Base-by-base conservation (phyloP, 805 yeast genomes). In the Schwanniomyces yamadae region DNA sequence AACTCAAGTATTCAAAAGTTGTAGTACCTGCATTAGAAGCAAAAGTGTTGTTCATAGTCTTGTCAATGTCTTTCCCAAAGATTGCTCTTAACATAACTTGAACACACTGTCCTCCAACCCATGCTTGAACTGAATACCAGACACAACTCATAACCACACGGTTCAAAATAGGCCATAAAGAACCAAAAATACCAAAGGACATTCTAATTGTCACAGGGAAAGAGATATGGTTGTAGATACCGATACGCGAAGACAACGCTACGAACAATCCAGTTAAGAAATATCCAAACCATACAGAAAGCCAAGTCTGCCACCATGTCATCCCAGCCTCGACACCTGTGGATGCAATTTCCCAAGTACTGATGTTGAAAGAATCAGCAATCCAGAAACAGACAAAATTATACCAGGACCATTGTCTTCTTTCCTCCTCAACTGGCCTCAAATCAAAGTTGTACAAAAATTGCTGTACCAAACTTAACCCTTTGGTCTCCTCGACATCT, bases 81-180 rank as follows among this genome's bases (percentile, higher is more conserved):
- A 46, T 33, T 7, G 46, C 41, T 14, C 49, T 42, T 14, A 55
- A 31, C 13, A 58, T 39, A 27, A 57, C 61, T 31, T 59, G 58
- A 24, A 61, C 48, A 25, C 64, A 62, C 38, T 59, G 55, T 8
- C 69, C 63, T 31, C 64, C 63, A 32, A 55, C 56, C 47, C 57
- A 56, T 6, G 68, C 56, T 40, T 61, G 59, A 30, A 61, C 63
- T 13, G 70, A 70, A 46, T 59, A 66, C 63, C 70, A 60, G 24
- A 66, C 57, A 22, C 57, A 54, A 14, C 66, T 63, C 2, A 61
- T 55, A 25, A 61, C 54, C 34, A 62, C 52, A 32, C 70, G 52
- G 25, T 65, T 59, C 28, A 62, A 49, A 22, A 64, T 57, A 22
- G 61, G 63, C 22, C 64, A 52, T 24, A 46, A 48, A 7, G 62